These are phyloP conservation scores for Mycena filopes DNA, from an alignment of 768 basidiomycete species.

Conservation along the genomic window DNA sequence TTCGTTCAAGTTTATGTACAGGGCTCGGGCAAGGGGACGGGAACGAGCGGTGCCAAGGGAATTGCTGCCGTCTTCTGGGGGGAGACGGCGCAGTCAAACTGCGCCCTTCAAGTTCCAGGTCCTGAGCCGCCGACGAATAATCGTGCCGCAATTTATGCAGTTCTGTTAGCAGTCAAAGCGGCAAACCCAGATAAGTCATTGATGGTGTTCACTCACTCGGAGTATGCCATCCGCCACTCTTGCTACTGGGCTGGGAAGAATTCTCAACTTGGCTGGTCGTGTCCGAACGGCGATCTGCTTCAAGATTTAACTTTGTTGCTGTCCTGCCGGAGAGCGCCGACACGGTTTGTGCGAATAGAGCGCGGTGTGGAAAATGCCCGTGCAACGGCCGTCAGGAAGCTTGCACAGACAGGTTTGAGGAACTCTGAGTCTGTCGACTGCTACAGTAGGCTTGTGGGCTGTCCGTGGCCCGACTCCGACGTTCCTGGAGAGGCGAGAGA, in stretches of 20 bases:
- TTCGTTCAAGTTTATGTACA: background rate
- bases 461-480: background rate
- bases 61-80: background rate
- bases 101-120: conserved; percentile 33
- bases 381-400: background rate
- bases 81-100: background rate
- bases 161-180: background rate
- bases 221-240: background rate
- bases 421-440: background rate
- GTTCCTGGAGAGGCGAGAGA: background rate
- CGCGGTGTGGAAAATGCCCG: background rate
- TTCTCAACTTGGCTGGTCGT: background rate
- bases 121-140: background rate
- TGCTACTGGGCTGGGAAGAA: conserved; percentile 7
- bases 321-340: background rate
- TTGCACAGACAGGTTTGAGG: background rate
- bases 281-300: background rate
- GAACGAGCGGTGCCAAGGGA: no score
- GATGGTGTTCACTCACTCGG: conserved; percentile 3
- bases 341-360: background rate
- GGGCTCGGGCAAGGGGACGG: background rate
- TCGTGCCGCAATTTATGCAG: background rate
- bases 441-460: background rate
- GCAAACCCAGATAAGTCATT: background rate
- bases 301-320: background rate